Conservation (phyloP, 2,329 filamentous ascomycete genomes). For the Alternaria burnsii region DNA sequence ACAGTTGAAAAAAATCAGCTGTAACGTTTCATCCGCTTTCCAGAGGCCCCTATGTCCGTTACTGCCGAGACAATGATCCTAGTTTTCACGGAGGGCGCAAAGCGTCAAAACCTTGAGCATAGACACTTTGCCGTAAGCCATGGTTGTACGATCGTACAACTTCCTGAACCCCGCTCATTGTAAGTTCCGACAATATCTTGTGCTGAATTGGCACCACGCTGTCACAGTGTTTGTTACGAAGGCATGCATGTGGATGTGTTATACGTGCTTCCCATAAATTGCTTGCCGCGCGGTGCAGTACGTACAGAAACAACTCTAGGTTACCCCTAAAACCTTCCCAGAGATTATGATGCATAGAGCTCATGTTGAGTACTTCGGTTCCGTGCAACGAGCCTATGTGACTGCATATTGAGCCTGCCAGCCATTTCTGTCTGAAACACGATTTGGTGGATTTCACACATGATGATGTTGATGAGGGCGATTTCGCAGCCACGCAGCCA, state of each 20-base stretch:
- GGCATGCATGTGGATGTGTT: background rate
- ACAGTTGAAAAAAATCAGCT: background rate
- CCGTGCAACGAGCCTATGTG: rapidly evolving
- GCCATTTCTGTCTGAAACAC: background rate
- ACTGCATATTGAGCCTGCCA: background rate
- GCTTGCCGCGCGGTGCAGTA: background rate
- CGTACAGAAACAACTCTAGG: background rate
- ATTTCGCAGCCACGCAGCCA: conserved; percentile 10
- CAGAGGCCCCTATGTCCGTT: background rate
- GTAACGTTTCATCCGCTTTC: background rate
- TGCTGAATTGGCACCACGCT: background rate
- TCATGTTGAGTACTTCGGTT: no score
- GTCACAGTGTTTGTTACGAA: background rate
- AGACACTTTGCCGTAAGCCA: background rate
- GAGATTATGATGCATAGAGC: no score
- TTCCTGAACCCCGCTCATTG: background rate
- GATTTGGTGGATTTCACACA: background rate
- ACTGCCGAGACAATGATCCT: background rate
- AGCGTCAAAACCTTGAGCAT: background rate
- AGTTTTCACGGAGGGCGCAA: background rate
- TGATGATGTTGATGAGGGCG: background rate
- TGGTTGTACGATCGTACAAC: background rate
- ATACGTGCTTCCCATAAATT: background rate
- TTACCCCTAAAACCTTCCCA: background rate
- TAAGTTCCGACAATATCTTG: background rate